A percentile compares a stretch with the other conserved stretches of the same genome.
Conservation (phyloP, 1,284 basidiomycete species). For the Cutaneotrichosporon daszewskae region DNA sequence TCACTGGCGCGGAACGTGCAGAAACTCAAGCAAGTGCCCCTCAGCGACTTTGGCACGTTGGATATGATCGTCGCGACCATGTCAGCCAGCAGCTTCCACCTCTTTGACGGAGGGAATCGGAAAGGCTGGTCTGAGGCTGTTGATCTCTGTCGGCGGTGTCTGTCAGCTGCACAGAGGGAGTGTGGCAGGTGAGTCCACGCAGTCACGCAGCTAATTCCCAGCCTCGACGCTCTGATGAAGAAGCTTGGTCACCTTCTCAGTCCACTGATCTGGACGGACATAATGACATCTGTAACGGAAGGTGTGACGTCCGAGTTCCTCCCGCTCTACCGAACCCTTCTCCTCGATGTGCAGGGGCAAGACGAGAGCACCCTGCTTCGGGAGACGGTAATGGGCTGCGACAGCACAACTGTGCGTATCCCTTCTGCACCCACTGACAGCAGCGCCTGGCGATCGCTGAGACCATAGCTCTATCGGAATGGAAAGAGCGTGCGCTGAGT, state of each 20-base stretch:
- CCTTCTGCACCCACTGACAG: no score
- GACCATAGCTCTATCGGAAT: conserved; percentile 59
- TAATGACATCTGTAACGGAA: conserved; percentile 65
- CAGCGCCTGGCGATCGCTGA: conserved; percentile 71
- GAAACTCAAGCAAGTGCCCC: conserved; percentile 14
- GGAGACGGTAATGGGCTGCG: conserved; percentile 77
- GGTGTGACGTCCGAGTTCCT: conserved; percentile 58
- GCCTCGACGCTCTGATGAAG: no score
- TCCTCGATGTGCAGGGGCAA: conserved; percentile 52
- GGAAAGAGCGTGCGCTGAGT: conserved; percentile 54
- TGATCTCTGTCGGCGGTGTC: conserved; percentile 16
- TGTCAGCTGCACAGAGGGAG: no score
- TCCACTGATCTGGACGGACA: conserved; percentile 78
- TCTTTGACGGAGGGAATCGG: conserved; percentile 26
- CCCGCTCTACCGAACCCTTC: conserved; percentile 51
- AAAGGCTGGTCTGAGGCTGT: conserved; percentile 18
- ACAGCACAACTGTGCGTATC: conserved; percentile 53
- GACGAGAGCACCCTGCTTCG: conserved; percentile 52
- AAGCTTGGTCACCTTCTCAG: conserved; percentile 56
- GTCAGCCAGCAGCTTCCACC: conserved; percentile 24
- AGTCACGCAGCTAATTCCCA: no score
- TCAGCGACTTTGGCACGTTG: conserved; percentile 17
- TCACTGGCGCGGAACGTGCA: conserved; percentile 13
- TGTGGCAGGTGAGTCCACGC: no score
- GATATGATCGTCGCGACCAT: conserved; percentile 23